phyloP scores from a whole-genome alignment of 768 basidiomycete species.

The Tremella mesenterica region DNA sequence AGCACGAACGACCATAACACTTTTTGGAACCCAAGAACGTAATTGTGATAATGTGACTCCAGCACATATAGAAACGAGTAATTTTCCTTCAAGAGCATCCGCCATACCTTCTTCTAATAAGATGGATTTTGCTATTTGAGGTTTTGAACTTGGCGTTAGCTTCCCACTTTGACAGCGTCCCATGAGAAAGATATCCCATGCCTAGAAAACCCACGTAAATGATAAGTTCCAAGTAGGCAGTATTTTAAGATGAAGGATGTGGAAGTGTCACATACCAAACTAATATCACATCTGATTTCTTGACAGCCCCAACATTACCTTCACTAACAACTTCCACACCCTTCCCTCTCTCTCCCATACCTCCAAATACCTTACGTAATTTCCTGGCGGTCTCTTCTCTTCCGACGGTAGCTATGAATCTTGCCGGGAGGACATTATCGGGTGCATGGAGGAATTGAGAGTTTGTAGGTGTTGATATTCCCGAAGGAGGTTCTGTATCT shows the following conservation, averaged over 20 bases:
- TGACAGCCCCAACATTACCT: conserved; percentile 63
- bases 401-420: conserved; percentile 80
- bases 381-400: conserved; percentile 64
- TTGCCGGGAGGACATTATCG: conserved; percentile 65
- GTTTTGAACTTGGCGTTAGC: conserved; percentile 68
- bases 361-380: conserved; percentile 56
- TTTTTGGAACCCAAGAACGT: conserved; percentile 59
- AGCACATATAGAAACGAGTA: conserved; percentile 94
- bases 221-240: not conserved
- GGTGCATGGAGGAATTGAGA: conserved; percentile 35
- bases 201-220: not conserved
- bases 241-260: not conserved
- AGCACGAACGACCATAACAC: conserved; percentile 80
- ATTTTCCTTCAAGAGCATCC: conserved; percentile 77
- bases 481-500: conserved; percentile 44
- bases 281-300: conserved; percentile 71
- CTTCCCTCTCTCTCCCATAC: conserved; percentile 55
- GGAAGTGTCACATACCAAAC: conserved; percentile 60
- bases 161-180: not conserved
- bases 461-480: conserved; percentile 61
- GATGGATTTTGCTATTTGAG: conserved; percentile 70
- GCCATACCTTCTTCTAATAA: conserved; percentile 65
- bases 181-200: not conserved
- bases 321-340: conserved; percentile 63
- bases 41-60: conserved; percentile 85